These are phyloP conservation scores for Hygrophila difformis DNA, from an alignment of 257 asterid genomes.

Conservation along the genomic window DNA sequence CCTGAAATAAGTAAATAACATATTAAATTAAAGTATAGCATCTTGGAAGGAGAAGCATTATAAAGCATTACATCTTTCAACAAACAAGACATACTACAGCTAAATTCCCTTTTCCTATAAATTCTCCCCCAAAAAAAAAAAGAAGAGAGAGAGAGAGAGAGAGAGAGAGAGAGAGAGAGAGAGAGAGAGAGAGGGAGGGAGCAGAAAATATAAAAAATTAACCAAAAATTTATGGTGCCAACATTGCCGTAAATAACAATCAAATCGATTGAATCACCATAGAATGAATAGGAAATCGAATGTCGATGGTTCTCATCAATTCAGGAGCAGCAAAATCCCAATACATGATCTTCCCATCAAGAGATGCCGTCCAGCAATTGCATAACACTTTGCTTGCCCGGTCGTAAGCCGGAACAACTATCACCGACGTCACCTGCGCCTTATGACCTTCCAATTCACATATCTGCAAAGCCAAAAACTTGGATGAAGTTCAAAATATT, in stretches of 20 bases:
- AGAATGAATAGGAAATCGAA: conserved; percentile 53
- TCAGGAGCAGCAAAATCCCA: conserved; percentile 85
- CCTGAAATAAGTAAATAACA: conserved; percentile 39
- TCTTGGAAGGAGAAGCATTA: too few species aligned
- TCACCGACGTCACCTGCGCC: conserved; percentile 70
- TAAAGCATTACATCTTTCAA: too few species aligned
- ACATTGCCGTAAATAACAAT: neutral
- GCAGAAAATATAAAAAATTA: too few species aligned
- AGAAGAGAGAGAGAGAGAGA: too few species aligned
- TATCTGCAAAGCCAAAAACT: conserved; percentile 31
- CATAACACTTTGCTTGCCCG: conserved; percentile 42
- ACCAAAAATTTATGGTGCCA: too few species aligned
- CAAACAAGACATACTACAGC: too few species aligned
- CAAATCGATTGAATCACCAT: conserved; percentile 40
- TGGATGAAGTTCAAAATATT: neutral
- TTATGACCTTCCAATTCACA: conserved; percentile 81
- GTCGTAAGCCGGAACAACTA: conserved; percentile 57
- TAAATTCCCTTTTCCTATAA: too few species aligned
- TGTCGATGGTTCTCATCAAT: conserved; percentile 47
- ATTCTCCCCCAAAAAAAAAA: too few species aligned
- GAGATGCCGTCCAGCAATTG: conserved; percentile 87
- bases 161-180: too few species aligned
- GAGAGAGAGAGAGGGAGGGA: too few species aligned
- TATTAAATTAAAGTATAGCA: too few species aligned
- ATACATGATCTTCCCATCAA: conserved; percentile 76